Base-by-base conservation (phyloP, 495 filamentous ascomycete genomes). In the Neurospora tetrasperma region DNA sequence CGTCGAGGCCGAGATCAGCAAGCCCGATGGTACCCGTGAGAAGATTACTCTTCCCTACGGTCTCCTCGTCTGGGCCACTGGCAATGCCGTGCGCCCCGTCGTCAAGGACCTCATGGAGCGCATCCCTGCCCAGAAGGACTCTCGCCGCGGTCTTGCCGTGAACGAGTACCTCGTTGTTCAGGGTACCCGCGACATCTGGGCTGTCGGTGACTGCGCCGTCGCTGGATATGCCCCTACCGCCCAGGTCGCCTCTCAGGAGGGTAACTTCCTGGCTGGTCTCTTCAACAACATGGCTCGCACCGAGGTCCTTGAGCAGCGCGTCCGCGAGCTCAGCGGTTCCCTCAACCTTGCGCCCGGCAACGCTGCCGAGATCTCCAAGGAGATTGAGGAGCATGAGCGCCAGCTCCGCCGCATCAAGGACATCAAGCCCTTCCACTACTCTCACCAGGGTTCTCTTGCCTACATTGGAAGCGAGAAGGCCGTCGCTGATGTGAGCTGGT, bases 161-260 rank as follows among this genome's bases (percentile, higher is more conserved):
- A 98, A 99, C 82, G 96, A 98, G 81, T 99, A 97, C 86, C 92
- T 99, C 9, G 96, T 99, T 69, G 95, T 98, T 66, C 96, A 98
- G 82, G 96, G 96, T 70, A 90, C 94, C 48, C 93, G 97, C 79
- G 96, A 97, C 81, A 90, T 99, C 81, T 99, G 96, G 96, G 85
- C 85, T 23, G 82, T 89, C 23, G 87, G 87, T 41, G 94, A 98
- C 85, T 97, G 94, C 82, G 93, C 94, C 69, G 90, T 96, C 54
- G 94, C 94, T 79, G 97, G 97, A 85, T 99, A 98, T 80, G 96
- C 96, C 48, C 96, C 96, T 46, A 99, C 96, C 4, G 96, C 96
- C 9, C 96, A 99, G 86, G 96, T 99, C 54, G 96, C 96, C 70
- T 86, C 93, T 43, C 96, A 99, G 83, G 96, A 99, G 85, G 96